phyloP scores from a whole-genome alignment of 1,139 yeast species.

The Saccharomyces pastorianus region DNA sequence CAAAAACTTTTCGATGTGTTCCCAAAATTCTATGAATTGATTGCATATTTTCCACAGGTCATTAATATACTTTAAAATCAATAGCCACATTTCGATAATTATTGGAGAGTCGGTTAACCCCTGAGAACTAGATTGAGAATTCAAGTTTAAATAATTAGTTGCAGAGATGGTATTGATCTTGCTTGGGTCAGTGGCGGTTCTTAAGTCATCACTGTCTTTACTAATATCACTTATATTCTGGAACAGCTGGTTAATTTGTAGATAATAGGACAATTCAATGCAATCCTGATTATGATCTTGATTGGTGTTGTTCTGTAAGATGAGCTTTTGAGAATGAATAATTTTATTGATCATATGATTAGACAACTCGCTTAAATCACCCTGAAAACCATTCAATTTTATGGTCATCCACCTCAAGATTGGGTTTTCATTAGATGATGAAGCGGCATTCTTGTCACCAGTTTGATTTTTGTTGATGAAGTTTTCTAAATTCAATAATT shows the following conservation, averaged over 20 bases:
- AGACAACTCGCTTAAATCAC: constrained; percentile 34
- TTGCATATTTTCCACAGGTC: constrained; percentile 30
- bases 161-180: background rate
- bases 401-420: constrained; percentile 52
- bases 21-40: constrained; percentile 41
- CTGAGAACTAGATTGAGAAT: constrained; percentile 6
- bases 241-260: constrained; percentile 19
- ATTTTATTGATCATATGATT: constrained; percentile 32
- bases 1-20: constrained; percentile 38
- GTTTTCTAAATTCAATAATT: constrained; percentile 51
- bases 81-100: constrained; percentile 48
- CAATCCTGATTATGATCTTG: constrained; percentile 22
- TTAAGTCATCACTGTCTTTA: background rate
- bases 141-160: background rate
- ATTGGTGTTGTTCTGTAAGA: constrained; percentile 28
- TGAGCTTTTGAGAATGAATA: constrained; percentile 30
- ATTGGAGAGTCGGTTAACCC: constrained; percentile 40
- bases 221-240: constrained; percentile 7
- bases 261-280: constrained; percentile 24
- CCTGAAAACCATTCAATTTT: constrained; percentile 37
- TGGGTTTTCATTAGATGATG: constrained; percentile 43
- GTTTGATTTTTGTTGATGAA: background rate
- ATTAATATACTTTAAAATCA: constrained; percentile 41
- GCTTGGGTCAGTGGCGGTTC: background rate
- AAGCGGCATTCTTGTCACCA: constrained; percentile 1